Conservation (phyloP, 768 basidiomycete genomes). For the Termitomyces titanicus region DNA sequence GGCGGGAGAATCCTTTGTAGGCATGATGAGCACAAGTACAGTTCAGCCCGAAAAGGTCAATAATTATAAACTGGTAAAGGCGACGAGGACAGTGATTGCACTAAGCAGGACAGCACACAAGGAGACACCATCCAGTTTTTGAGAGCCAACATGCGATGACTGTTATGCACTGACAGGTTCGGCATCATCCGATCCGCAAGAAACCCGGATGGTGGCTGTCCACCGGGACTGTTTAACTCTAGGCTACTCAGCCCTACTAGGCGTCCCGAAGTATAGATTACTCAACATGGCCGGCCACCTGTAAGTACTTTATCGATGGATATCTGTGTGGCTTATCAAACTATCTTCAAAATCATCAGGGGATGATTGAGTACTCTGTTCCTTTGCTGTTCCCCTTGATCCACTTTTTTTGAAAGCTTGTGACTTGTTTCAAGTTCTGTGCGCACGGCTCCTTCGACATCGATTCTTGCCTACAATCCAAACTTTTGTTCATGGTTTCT, state of each 20-base stretch:
- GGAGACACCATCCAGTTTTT: neutral
- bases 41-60: neutral
- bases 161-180: slow-evolving; percentile 7
- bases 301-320: neutral
- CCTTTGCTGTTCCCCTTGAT: neutral
- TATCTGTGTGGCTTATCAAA: neutral
- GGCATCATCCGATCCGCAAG: slow-evolving; percentile 4
- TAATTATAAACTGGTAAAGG: neutral
- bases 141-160: slow-evolving; percentile 4
- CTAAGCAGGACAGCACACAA: slow-evolving; percentile 6
- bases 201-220: slow-evolving; percentile 3
- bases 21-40: slow-evolving; percentile 5
- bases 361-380: neutral
- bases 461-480: too few relatives aligned
- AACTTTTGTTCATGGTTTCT: too few relatives aligned
- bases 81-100: neutral
- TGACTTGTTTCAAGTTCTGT: neutral
- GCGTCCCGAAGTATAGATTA: too few relatives aligned
- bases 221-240: too few relatives aligned
- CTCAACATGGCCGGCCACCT: neutral
- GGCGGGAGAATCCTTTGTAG: slow-evolving; percentile 10
- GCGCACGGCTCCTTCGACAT: neutral
- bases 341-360: neutral
- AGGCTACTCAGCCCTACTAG: too few relatives aligned
- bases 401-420: neutral